Evolutionary conservation across 345 rosid genomes (phyloP).

Genomic region (Salix brachista): DNA sequence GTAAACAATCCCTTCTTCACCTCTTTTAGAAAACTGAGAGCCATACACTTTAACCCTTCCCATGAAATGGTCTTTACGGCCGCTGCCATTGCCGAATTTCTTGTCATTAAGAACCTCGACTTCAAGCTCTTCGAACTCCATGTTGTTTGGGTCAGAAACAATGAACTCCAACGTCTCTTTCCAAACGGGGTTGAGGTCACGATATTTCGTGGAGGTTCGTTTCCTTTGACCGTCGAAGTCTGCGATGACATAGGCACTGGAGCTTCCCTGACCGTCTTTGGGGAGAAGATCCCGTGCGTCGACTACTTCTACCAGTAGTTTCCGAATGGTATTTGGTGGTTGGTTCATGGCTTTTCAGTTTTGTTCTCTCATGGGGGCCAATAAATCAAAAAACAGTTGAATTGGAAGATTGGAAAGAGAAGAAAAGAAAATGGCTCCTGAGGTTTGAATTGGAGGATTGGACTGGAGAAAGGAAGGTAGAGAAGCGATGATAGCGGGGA

Average conservation of each 20-base stretch:
- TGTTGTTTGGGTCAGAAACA: slow-evolving; percentile 68
- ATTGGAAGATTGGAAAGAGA: neutral
- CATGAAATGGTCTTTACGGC: slow-evolving; percentile 83
- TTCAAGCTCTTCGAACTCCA: slow-evolving; percentile 75
- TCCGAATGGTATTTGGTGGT: slow-evolving; percentile 42
- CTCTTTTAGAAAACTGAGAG: slow-evolving; percentile 60
- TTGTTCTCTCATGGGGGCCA: neutral
- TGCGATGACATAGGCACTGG: slow-evolving; percentile 76
- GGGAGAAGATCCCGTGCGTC: slow-evolving; percentile 88
- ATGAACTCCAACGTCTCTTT: slow-evolving; percentile 73
- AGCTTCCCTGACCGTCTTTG: slow-evolving; percentile 94
- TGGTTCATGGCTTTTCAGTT: slow-evolving; percentile 20
- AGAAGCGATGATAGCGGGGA: neutral
- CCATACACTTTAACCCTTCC: slow-evolving; percentile 89
- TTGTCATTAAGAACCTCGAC: slow-evolving; percentile 83
- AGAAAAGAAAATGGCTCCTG: neutral
- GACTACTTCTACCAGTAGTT: slow-evolving; percentile 58
- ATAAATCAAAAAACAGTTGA: neutral
- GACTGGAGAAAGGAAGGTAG: neutral
- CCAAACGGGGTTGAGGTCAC: slow-evolving; percentile 89
- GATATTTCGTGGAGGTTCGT: slow-evolving; percentile 63
- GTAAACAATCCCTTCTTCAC: slow-evolving; percentile 79
- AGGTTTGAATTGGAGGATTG: neutral
- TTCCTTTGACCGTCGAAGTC: slow-evolving; percentile 79
- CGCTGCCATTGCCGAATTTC: slow-evolving; percentile 65